Percentiles rank a stretch among this genome's conserved stretches.
These are phyloP conservation scores for Beauveria asiatica DNA, from an alignment of 2,329 filamentous ascomycete genomes.

Conservation along the genomic window DNA sequence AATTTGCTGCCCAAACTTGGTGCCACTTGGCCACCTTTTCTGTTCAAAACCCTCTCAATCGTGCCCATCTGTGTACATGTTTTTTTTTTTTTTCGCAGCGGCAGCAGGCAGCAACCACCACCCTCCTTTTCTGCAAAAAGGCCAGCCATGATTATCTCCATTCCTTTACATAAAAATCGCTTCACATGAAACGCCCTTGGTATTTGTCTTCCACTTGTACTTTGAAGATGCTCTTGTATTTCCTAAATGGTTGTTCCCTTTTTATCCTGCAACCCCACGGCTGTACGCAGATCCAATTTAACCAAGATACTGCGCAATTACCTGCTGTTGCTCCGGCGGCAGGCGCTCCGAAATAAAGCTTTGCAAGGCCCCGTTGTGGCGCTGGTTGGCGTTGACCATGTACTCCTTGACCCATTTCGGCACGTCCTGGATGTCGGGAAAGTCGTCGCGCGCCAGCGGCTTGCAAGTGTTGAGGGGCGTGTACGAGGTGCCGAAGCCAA, in stretches of 20 bases:
- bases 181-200: slow-evolving; percentile 7
- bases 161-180: slow-evolving; percentile 1
- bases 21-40: neutral
- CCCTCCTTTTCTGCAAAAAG: neutral
- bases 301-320: slow-evolving; percentile 42
- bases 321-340: slow-evolving; percentile 48
- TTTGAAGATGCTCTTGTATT: neutral
- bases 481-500: slow-evolving; percentile 90
- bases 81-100: too few species aligned
- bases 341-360: slow-evolving; percentile 66
- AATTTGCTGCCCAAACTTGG: neutral
- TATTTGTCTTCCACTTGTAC: neutral
- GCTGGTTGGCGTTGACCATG: slow-evolving; percentile 67
- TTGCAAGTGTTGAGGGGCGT: slow-evolving; percentile 89
- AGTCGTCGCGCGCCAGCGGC: slow-evolving; percentile 65
- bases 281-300: slow-evolving; percentile 18
- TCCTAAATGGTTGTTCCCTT: slow-evolving; percentile 1
- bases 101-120: too few species aligned
- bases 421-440: slow-evolving; percentile 74
- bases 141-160: neutral
- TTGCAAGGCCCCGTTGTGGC: slow-evolving; percentile 62
- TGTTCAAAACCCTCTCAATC: neutral
- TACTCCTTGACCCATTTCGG: slow-evolving; percentile 78
- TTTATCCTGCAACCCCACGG: slow-evolving; percentile 22
- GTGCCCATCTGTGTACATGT: too few species aligned